Evolutionary conservation across 2,329 filamentous ascomycete genomes (phyloP).

Genomic region (Knoxdaviesia capensis): DNA sequence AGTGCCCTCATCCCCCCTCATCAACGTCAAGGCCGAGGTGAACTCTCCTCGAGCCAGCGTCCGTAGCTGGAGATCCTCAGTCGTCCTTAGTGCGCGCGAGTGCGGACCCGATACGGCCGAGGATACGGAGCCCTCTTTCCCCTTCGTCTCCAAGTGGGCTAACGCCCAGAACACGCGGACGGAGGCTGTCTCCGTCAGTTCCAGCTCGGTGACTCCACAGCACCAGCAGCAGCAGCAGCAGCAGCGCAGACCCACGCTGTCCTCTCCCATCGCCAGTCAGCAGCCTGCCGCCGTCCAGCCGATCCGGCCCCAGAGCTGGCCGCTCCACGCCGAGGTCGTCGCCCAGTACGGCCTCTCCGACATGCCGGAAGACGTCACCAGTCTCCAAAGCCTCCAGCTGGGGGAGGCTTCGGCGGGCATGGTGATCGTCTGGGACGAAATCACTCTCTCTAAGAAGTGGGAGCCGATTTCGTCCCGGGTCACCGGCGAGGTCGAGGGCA

Average conservation of each 20-base stretch:
- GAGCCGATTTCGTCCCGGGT: constrained; percentile 41
- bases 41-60: too few species aligned
- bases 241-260: constrained; percentile 9
- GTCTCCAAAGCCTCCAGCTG: constrained; percentile 27
- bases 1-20: too few species aligned
- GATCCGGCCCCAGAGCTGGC: constrained; percentile 21
- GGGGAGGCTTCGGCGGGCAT: constrained; percentile 34
- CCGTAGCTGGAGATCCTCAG: constrained; percentile 45
- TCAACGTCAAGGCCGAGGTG: too few species aligned
- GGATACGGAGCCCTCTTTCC: constrained; percentile 65
- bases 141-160: constrained; percentile 68
- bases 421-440: constrained; percentile 49
- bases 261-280: constrained; percentile 10
- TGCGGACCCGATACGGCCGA: constrained; percentile 51
- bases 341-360: constrained; percentile 35
- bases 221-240: neutral
- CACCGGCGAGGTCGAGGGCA: constrained; percentile 42
- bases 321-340: too few species aligned
- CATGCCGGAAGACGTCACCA: constrained; percentile 34
- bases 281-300: constrained; percentile 15
- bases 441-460: constrained; percentile 42
- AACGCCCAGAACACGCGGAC: constrained; percentile 12
- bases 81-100: constrained; percentile 63
- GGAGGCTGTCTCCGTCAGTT: constrained; percentile 15
- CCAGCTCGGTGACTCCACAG: constrained; percentile 9